Base-by-base conservation (phyloP, 2,329 filamentous ascomycete genomes). In the Colletotrichum nymphaeae region DNA sequence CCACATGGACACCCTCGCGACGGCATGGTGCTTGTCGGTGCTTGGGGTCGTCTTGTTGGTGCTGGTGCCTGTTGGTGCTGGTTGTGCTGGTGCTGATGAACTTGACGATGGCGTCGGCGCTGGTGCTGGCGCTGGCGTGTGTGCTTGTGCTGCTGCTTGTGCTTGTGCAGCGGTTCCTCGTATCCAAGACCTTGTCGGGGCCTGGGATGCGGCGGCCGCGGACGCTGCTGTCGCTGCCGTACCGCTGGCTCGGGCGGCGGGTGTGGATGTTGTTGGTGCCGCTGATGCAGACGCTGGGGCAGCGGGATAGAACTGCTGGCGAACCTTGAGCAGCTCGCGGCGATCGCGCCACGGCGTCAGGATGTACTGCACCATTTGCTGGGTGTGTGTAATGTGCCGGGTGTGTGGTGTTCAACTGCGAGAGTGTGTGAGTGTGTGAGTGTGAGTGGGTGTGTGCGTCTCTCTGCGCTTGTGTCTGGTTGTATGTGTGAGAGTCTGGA, bases 271-370 rank as follows among this genome's bases (percentile, higher is more conserved):
- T 69, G 66, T 68, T 30, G 64, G 57, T n/a, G 53, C 63, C 55
- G 60, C 16, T 19, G 67, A 55, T 63, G 58, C 26, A n/a, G 59
- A 42, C 28, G 56, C 53, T 55, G 73, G 76, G 56, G 74, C 77
- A 56, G 77, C 70, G 26, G 86, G 85, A 81, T 93, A 95, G 76
- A 95, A 88, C 76, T 92, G 88, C 66, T 84, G 81, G 74, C 93
- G 89, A 67, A 95, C 89, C 62, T 85, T 81, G 70, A 94, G 87
- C 74, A 95, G 89, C 80, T 95, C 93, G 71, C 83, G 79, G 67
- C 87, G 88, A 81, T 89, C 84, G 76, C 92, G 91, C 93, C 93
- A 95, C 42, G 93, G 93, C 67, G 93, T 94, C 78, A 93, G 91
- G 75, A 92, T 87, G 83, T 93, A 94, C 79, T 92, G 90, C 32